These are phyloP conservation scores for Candida michaelii DNA, from an alignment of 805 yeast genomes.

Conservation along the genomic window DNA sequence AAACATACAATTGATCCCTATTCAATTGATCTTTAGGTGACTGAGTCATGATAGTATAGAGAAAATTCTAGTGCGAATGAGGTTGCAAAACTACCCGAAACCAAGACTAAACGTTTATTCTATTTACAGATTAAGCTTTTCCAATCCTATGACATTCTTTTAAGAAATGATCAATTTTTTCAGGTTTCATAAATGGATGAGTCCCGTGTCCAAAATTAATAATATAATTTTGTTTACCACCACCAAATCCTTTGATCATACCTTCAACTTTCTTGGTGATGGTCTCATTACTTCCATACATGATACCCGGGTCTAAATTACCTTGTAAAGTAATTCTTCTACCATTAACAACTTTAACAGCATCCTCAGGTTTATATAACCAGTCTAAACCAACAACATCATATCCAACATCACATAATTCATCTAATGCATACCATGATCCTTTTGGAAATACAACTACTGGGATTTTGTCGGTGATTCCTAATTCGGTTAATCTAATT, in stretches of 20 bases:
- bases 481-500: constrained; percentile 65
- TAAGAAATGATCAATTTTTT: constrained; percentile 78
- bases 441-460: constrained; percentile 92
- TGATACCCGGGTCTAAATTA: constrained; percentile 91
- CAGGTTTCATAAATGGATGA: constrained; percentile 96
- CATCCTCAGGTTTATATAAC: constrained; percentile 82
- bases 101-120: not conserved
- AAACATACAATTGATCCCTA: constrained; percentile 19
- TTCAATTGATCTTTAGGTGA: not conserved
- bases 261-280: constrained; percentile 78
- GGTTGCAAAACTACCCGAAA: not conserved
- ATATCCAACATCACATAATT: constrained; percentile 77
- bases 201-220: constrained; percentile 98
- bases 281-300: constrained; percentile 83
- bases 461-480: constrained; percentile 72
- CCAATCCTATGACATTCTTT: constrained; percentile 86
- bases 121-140: constrained; percentile 20
- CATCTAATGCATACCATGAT: constrained; percentile 94
- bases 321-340: constrained; percentile 86
- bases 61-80: not conserved
- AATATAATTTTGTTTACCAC: constrained; percentile 87
- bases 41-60: not conserved
- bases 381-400: constrained; percentile 92
- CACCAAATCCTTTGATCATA: constrained; percentile 92
- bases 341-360: constrained; percentile 69